phyloP scores from a whole-genome alignment of 2,329 filamentous ascomycete species.

The Bipolaris cookei region DNA sequence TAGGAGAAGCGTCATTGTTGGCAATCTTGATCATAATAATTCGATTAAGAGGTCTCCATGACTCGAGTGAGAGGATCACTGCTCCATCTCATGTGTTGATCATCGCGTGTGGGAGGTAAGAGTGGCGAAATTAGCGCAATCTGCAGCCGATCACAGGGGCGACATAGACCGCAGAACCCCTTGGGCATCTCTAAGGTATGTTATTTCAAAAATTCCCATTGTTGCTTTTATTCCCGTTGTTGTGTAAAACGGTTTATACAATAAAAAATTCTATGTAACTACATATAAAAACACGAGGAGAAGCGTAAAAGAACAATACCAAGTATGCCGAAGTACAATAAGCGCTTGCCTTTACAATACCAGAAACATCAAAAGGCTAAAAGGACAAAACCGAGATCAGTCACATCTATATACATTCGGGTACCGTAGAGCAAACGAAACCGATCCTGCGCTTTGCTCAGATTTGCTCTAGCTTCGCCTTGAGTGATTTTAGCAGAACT shows the following conservation, averaged over 20 bases:
- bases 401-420: not conserved
- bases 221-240: no score
- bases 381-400: not conserved
- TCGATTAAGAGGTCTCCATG: no score
- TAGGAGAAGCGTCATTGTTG: no score
- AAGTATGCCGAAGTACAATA: constrained; percentile 1
- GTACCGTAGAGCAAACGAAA: not conserved
- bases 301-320: not conserved
- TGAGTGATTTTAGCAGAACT: constrained; percentile 21
- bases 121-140: no score
- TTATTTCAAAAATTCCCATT: not conserved
- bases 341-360: constrained; percentile 15
- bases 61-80: no score
- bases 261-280: constrained; percentile 6
- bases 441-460: not conserved
- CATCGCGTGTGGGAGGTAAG: no score
- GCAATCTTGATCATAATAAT: no score
- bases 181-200: no score
- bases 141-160: no score
- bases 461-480: constrained; percentile 9
- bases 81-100: no score
- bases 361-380: not conserved
- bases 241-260: not conserved
- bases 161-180: no score
- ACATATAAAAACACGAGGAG: not conserved